Evolutionary conservation across 1,139 yeast species (phyloP).

Genomic region (Protomyces lactucae-debilis): DNA sequence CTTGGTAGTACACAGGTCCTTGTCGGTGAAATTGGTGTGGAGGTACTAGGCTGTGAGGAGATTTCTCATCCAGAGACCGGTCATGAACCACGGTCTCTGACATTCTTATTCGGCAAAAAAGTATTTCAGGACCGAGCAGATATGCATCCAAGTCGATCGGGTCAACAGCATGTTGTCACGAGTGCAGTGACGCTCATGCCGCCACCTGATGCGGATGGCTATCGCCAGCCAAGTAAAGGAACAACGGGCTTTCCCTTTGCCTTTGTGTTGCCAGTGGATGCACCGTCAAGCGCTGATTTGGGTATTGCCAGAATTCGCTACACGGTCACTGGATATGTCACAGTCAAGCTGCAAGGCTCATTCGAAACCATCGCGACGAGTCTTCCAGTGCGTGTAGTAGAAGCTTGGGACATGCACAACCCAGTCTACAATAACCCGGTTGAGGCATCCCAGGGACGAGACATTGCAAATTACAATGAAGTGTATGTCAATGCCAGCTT

Average conservation of each 20-base stretch:
- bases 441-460: slow-evolving; percentile 19
- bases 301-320: slow-evolving; percentile 24
- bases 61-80: slow-evolving; percentile 10
- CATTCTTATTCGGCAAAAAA: slow-evolving; percentile 27
- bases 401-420: slow-evolving; percentile 31
- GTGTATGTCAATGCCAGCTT: slow-evolving; percentile 16
- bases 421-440: slow-evolving; percentile 21
- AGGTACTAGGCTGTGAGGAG: slow-evolving; percentile 30
- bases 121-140: slow-evolving; percentile 27
- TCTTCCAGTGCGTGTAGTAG: slow-evolving; percentile 26
- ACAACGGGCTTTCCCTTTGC: slow-evolving; percentile 29
- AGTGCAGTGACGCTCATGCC: slow-evolving; percentile 28
- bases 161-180: slow-evolving; percentile 21
- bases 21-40: slow-evolving; percentile 30
- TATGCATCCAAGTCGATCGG: slow-evolving; percentile 6
- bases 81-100: slow-evolving; percentile 28
- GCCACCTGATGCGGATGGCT: slow-evolving; percentile 29
- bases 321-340: slow-evolving; percentile 28
- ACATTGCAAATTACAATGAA: slow-evolving; percentile 23
- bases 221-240: slow-evolving; percentile 27
- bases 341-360: slow-evolving; percentile 26
- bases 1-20: slow-evolving; percentile 22
- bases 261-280: slow-evolving; percentile 28
- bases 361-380: slow-evolving; percentile 23
- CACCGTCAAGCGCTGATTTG: slow-evolving; percentile 27